Evolutionary conservation across 179 eudicot genomes (phyloP), one percentile per base, ranked within the genome.

Genomic region (Spinacia oleracea): DNA sequence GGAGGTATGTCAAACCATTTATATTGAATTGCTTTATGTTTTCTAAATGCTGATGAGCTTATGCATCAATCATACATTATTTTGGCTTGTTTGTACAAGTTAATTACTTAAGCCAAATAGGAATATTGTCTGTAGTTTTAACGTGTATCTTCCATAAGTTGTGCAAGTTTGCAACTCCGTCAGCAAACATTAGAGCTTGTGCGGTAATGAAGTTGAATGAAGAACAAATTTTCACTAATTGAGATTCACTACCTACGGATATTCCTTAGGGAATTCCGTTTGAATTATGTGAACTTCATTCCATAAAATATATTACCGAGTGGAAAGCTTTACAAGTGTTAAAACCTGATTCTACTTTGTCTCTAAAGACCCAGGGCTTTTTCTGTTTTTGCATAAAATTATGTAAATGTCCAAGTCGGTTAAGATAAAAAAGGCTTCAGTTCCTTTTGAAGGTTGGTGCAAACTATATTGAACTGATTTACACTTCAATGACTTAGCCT

Each of bases 1-100:
- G 98, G 83, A 93, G 98, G 98, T 95, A 90, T 62, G 43, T 48
- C 23, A 6, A 34, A 35, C 46, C 12, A 14, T 38, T 38, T 78
- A 23, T 43, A 32, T 59, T 48, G 14, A 5, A 32, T 62, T 67
- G 81, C 29, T 60, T 6, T 32, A 18, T 48, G 18, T 60, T 62
- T 29, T 25, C 14, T 48, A 53, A 48, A 42, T 53, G 46, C 65
- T 55, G 29, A 68, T 32, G 21, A 58, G 51, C 25, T 31, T 34
- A n/a, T 62, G 45, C 68, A 35, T 79, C 42, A 40, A 60, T 75
- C 40, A 40, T 74, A 4, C n/a, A 31, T 64, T 21, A 58, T 58
- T 6, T 45, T 68, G 38, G 46, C 48, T 12, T 42, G 32, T 18
- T 27, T 18, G 56, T 70, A 69, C 9, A 6, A 46, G 58, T 23